These are phyloP conservation scores for Calonectria pseudoreteaudii DNA, from an alignment of 2,329 filamentous ascomycete genomes.

Conservation along the genomic window DNA sequence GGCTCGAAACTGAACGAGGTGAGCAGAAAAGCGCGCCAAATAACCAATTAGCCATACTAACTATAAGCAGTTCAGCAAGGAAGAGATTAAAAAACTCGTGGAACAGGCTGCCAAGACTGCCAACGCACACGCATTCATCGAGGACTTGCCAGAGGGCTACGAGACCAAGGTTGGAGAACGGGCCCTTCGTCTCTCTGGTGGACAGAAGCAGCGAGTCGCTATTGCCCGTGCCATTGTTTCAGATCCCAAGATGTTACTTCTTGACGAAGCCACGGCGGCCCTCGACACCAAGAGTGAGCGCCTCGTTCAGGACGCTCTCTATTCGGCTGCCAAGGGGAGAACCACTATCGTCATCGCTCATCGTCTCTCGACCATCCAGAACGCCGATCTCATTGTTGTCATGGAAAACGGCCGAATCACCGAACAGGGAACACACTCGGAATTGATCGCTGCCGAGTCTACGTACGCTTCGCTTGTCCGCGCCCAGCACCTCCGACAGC, in stretches of 20 bases:
- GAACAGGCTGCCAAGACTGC: constrained; percentile 3
- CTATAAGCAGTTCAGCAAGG: not conserved
- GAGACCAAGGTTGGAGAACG: constrained; percentile 88
- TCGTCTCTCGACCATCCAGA: constrained; percentile 89
- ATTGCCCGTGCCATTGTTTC: constrained; percentile 92
- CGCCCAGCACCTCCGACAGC: not conserved
- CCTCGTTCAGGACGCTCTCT: constrained; percentile 82
- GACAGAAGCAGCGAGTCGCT: constrained; percentile 93
- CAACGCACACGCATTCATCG: constrained; percentile 69
- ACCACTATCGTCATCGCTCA: constrained; percentile 96
- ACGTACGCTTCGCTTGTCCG: constrained; percentile 2
- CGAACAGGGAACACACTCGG: constrained; percentile 83
- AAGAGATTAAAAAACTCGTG: not conserved
- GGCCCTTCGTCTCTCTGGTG: constrained; percentile 86
- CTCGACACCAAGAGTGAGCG: constrained; percentile 83
- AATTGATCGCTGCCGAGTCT: constrained; percentile 62
- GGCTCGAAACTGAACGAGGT: not conserved
- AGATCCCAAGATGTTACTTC: constrained; percentile 86
- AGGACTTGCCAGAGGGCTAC: constrained; percentile 87
- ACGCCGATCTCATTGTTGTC: constrained; percentile 94
- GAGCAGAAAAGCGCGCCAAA: not conserved
- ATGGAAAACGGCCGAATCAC: constrained; percentile 90
- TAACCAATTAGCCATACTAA: not conserved
- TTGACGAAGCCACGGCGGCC: constrained; percentile 85
- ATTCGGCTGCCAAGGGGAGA: constrained; percentile 83